Conservation (phyloP, 2,329 filamentous ascomycete species). For the Conoideocrella luteorostrata region DNA sequence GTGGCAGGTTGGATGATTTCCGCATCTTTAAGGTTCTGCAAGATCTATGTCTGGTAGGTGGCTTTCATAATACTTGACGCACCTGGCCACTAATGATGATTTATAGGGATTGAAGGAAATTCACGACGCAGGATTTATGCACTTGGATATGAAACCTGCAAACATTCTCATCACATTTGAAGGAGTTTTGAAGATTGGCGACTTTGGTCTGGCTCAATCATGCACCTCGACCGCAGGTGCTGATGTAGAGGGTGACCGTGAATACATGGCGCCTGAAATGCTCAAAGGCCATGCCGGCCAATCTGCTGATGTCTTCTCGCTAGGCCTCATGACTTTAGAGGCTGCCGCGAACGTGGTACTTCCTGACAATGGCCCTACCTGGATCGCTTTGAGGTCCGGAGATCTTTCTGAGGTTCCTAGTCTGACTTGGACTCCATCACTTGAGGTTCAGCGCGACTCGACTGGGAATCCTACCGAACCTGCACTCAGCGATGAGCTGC, state of each 20-base stretch:
- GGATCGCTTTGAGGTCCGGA: conserved; percentile 82
- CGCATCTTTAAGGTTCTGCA: conserved; percentile 97
- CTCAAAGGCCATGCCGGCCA: conserved; percentile 82
- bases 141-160: conserved; percentile 78
- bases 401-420: conserved; percentile 86
- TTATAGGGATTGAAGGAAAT: conserved; percentile 79
- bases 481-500: conserved; percentile 28
- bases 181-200: conserved; percentile 75
- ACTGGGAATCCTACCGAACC: conserved; percentile 40
- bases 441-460: conserved; percentile 65
- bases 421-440: conserved; percentile 73
- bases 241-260: conserved; percentile 88
- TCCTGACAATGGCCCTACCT: conserved; percentile 85
- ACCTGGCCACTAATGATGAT: too few relatives aligned
- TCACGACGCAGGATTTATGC: conserved; percentile 79
- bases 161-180: conserved; percentile 79
- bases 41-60: conserved; percentile 71
- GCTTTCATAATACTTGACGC: too few relatives aligned
- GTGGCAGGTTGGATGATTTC: conserved; percentile 89
- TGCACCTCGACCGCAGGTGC: conserved; percentile 73
- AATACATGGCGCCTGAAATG: conserved; percentile 93
- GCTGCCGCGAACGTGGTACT: conserved; percentile 90
- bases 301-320: conserved; percentile 86
- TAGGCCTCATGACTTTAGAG: conserved; percentile 91
- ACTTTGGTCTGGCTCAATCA: conserved; percentile 74